phyloP scores from a whole-genome alignment of 2,329 filamentous ascomycete species.

The Apiospora kogelbergensis region DNA sequence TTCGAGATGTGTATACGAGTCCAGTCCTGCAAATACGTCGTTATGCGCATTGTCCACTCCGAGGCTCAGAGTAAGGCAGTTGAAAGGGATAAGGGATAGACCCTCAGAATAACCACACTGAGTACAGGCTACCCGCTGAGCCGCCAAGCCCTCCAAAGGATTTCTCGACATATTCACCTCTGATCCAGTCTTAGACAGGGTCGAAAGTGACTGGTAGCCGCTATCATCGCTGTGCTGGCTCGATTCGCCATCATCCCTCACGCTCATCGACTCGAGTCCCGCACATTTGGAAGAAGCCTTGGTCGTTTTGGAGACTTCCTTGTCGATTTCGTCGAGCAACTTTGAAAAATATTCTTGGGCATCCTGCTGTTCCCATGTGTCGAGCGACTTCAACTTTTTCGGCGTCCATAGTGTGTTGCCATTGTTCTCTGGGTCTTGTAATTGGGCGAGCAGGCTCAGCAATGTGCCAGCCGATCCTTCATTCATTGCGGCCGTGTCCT shows the following conservation, averaged over 20 bases:
- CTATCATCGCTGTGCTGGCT: constrained; percentile 57
- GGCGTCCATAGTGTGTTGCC: constrained; percentile 82
- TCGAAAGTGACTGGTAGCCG: constrained; percentile 51
- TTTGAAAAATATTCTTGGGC: constrained; percentile 97
- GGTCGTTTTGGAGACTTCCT: constrained; percentile 62
- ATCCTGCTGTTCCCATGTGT: constrained; percentile 94
- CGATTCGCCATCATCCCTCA: constrained; percentile 37
- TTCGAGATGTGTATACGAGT: constrained; percentile 83
- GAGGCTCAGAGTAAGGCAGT: constrained; percentile 84
- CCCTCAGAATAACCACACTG: constrained; percentile 85
- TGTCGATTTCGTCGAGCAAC: constrained; percentile 80
- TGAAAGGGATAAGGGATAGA: constrained; percentile 88
- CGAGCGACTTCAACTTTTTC: constrained; percentile 82
- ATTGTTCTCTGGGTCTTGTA: constrained; percentile 70
- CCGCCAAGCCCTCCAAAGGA: constrained; percentile 83
- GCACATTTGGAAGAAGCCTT: constrained; percentile 30
- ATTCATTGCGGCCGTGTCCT: constrained; percentile 18
- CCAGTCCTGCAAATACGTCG: constrained; percentile 74
- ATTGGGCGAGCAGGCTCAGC: constrained; percentile 63
- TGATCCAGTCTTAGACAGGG: constrained; percentile 34
- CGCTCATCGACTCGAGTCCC: constrained; percentile 40
- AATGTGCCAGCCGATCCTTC: constrained; percentile 50
- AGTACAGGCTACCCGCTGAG: constrained; percentile 86
- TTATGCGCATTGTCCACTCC: constrained; percentile 62
- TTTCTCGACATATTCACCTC: constrained; percentile 55